These are phyloP conservation scores for Euphorbia pulcherrima DNA, from an alignment of 345 rosid species.

Conservation along the genomic window DNA sequence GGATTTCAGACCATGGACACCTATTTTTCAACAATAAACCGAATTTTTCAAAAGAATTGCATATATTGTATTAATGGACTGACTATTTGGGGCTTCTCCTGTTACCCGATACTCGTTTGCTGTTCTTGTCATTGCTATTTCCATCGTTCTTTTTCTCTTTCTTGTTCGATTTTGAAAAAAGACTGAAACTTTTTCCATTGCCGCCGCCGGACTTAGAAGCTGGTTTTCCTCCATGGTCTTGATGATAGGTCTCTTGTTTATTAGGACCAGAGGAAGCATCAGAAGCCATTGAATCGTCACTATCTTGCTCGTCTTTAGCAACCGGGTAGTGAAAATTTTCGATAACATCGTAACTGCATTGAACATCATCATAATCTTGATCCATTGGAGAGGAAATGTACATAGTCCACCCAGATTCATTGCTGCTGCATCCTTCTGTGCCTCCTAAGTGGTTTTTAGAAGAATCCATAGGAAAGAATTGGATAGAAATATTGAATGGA, in stretches of 20 bases:
- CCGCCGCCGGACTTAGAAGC: slow-evolving; percentile 23
- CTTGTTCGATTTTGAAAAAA: slow-evolving; percentile 26
- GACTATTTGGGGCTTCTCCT: slow-evolving; percentile 26
- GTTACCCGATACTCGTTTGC: slow-evolving; percentile 10
- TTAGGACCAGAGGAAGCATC: slow-evolving; percentile 72
- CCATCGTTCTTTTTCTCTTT: slow-evolving; percentile 30
- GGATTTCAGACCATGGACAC: not conserved
- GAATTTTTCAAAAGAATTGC: no score
- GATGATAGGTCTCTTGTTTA: slow-evolving; percentile 20
- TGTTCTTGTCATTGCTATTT: slow-evolving; percentile 18
- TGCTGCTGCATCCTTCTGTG: slow-evolving; percentile 70
- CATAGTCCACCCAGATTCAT: slow-evolving; percentile 81
- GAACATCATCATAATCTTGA: slow-evolving; percentile 43
- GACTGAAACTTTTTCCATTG: slow-evolving; percentile 18
- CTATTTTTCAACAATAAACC: not conserved
- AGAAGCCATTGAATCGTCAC: slow-evolving; percentile 77
- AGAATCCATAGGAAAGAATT: slow-evolving; percentile 17
- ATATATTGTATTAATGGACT: not conserved
- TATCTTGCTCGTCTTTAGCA: slow-evolving; percentile 38
- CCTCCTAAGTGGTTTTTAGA: slow-evolving; percentile 31
- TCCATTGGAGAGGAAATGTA: slow-evolving; percentile 54
- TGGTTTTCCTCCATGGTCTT: slow-evolving; percentile 8
- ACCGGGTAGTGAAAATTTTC: slow-evolving; percentile 5
- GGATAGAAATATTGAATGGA: no score
- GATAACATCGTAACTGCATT: slow-evolving; percentile 26